Percentiles rank a stretch among this genome's conserved stretches.
phyloP scores from a whole-genome alignment of 192 early-diverging fungal genomes.

The Haplosporangium gracile region DNA sequence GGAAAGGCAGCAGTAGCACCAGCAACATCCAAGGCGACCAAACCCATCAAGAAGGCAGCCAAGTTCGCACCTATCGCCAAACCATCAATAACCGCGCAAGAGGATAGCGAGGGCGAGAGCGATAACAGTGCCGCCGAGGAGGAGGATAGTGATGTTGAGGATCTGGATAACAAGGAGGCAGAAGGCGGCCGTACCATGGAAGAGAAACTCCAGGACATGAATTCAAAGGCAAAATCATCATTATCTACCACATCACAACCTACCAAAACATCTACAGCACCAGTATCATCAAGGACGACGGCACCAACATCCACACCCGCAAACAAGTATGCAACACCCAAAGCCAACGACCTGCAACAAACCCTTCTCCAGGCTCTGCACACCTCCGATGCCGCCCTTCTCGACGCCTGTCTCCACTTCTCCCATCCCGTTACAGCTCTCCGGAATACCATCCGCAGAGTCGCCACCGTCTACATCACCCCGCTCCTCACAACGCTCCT shows the following conservation, averaged over 20 bases:
- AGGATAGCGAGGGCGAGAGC: not conserved
- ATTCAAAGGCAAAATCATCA: not conserved
- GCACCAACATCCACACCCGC: not conserved
- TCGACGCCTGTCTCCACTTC: slow-evolving; percentile 52
- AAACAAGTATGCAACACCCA: slow-evolving; percentile 14
- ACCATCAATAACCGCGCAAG: not conserved
- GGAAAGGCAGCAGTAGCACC: not conserved
- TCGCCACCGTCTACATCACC: slow-evolving; percentile 54
- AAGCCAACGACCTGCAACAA: slow-evolving; percentile 53
- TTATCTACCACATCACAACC: not conserved
- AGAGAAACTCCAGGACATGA: slow-evolving; percentile 6
- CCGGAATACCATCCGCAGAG: slow-evolving; percentile 46
- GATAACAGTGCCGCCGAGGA: not conserved
- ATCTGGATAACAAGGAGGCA: not conserved
- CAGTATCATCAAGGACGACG: not conserved
- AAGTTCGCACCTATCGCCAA: not conserved
- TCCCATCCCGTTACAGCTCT: slow-evolving; percentile 34
- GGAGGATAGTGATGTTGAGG: not conserved
- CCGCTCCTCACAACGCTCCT: slow-evolving; percentile 50
- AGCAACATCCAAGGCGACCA: not conserved
- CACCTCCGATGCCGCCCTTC: slow-evolving; percentile 48
- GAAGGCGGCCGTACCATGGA: not conserved
- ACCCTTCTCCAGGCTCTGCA: slow-evolving; percentile 61
- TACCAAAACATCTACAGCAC: not conserved
- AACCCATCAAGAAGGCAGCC: not conserved